Base-by-base conservation (phyloP, 768 basidiomycete genomes). In the Leccinum aurantiacum region DNA sequence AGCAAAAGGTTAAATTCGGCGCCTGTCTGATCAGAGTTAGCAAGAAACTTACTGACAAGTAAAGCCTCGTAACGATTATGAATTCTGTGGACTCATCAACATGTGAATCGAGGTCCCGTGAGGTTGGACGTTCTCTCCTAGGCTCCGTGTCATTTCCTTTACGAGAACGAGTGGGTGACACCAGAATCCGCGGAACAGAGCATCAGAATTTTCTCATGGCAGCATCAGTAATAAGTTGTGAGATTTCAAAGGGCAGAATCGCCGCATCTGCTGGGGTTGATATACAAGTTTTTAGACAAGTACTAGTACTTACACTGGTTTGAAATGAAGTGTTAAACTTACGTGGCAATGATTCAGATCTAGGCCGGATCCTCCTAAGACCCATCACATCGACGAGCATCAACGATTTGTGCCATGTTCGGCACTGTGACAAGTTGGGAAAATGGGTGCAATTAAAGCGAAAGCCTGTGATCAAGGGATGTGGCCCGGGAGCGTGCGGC, bases 31-130 rank as follows among this genome's bases (percentile, higher is more conserved):
- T 17, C 49, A 52, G 22, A 8, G 25, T 24, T 15, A 15, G 33
- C 8, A 58, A 80, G 37, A n/a, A 80, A 80, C 54, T 76, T 25
- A 27, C 6, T 9, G 78, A n/a, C 79, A 82, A 65, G 80, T 69
- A 19, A 75, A 75, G 3, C 64, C n/a, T 29, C 19, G 17, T 19
- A 4, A 22, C 11, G 5, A 19, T 22, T 33, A 10, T 31, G 38
- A 54, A 56, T 19, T 11, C 31, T 27, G 27, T 44, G 38, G 17
- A 15, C 17, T 27, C 5, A 54, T 25, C 11, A 10, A 19, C 44
- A 19, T 41, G 19, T 24, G 59, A 44, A 25, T 44, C 10, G n/a
- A 44, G 19, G n/a, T 24, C 17, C n/a, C 51, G 57, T n/a, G 24
- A 31, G n/a, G 22, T 15, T 27, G 48, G 15, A 49, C 2, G 17